These are phyloP conservation scores for Talaromyces stipitatus DNA, from an alignment of 495 filamentous ascomycete species.

Conservation along the genomic window DNA sequence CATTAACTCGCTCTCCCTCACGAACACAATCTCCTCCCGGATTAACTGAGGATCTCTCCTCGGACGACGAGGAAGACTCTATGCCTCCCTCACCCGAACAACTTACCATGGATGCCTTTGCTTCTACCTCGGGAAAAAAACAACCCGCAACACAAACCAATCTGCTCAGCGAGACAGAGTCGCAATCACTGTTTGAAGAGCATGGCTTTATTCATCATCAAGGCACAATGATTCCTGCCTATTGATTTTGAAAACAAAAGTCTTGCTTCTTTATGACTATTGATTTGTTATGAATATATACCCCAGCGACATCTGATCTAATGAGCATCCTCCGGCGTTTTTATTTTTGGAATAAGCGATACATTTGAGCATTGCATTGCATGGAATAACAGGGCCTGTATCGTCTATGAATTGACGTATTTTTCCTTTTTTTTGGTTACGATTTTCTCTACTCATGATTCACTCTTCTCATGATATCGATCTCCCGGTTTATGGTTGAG, in stretches of 20 bases:
- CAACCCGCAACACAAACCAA: constrained; percentile 43
- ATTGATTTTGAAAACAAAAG: constrained; percentile 14
- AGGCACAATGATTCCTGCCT: constrained; percentile 36
- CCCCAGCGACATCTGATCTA: constrained; percentile 15
- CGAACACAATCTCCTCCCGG: constrained; percentile 67
- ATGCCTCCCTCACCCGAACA: constrained; percentile 81
- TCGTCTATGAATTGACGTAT: constrained; percentile 9
- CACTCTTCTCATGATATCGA: not conserved
- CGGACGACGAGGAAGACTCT: constrained; percentile 65
- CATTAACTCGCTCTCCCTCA: constrained; percentile 66
- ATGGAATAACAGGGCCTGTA: not conserved
- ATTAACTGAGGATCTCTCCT: constrained; percentile 59
- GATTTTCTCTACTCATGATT: constrained; percentile 6
- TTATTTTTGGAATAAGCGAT: not conserved
- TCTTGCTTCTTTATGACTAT: constrained; percentile 8
- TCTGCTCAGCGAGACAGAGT: constrained; percentile 40
- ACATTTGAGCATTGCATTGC: not conserved
- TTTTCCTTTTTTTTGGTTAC: constrained; percentile 15
- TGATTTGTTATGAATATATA: constrained; percentile 11
- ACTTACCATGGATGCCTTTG: constrained; percentile 57
- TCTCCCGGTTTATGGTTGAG: constrained; percentile 2
- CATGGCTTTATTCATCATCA: constrained; percentile 45
- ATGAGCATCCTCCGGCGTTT: constrained; percentile 19
- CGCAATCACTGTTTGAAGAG: constrained; percentile 48
- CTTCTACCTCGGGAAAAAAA: constrained; percentile 24